Base-by-base conservation (phyloP, 139 green algal species). In the Zygnema circumcarinatum region DNA sequence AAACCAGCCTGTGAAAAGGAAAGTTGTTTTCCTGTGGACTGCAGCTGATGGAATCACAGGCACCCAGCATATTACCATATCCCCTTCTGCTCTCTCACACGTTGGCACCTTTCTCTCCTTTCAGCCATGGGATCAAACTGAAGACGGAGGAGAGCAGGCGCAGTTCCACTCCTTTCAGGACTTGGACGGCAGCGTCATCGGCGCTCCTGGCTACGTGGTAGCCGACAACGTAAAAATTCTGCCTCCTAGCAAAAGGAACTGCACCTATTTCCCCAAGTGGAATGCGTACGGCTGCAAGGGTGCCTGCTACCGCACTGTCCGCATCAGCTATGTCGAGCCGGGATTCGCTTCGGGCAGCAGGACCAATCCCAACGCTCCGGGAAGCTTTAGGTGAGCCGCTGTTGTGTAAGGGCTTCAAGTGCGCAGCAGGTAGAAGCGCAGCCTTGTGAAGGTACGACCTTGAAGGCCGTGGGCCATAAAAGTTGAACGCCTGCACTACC, bases 201-300 rank as follows among this genome's bases (percentile, higher is more conserved):
- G 74, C 21, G 20, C 56, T 41, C 31, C 81, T 67, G 81, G 81
- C 38, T 87, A 87, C 67, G n/a, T 81, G 11, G 25, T 81, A 22
- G 67, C 67, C 36, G 47, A 81, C 67, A 87, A 80, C 38, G 16
- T 52, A 20, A 56, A 53, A 0, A 76, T 87, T 31, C 67, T 87
- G 81, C 67, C 81, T 35, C 81, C 56, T 2, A 11, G n/a, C 2
- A 3, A 7, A 20, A 78, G 11, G 16, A 62, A 52, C 36, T 88
- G 72, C 40, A 2, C 39, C 22, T 52, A 67, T 0, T 29, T 36
- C 38, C 2, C 22, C 29, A 1, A 1, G 41, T 84, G 83, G 83
- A 88, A 88, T 1, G 83, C 72, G 31, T 88, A 88, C 29, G 29
- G 1, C 36, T 88, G 83, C 69, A 33, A 35, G 1, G 32, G 41